A percentile compares a stretch with the other conserved stretches of the same genome.
These are phyloP conservation scores for Spathaspora girioi DNA, from an alignment of 805 yeast species.

Conservation along the genomic window DNA sequence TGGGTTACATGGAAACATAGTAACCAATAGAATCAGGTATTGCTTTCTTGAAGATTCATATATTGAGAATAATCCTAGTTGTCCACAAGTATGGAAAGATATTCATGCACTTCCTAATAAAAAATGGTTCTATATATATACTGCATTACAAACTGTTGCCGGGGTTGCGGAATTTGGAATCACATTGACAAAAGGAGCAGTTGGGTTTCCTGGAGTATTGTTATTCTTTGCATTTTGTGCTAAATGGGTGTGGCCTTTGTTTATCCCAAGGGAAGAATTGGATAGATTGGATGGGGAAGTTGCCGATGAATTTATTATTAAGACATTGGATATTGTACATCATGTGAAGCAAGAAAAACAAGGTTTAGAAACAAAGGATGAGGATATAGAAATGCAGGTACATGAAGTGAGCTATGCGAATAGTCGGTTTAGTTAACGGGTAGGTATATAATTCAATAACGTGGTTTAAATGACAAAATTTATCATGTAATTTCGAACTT, in stretches of 20 bases:
- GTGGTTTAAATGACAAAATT: no score
- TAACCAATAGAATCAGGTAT: constrained; percentile 60
- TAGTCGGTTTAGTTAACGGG: not conserved
- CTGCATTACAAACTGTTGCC: constrained; percentile 59
- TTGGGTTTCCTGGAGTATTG: constrained; percentile 88
- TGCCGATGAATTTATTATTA: constrained; percentile 53
- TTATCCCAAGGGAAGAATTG: constrained; percentile 63
- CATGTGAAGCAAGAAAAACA: constrained; percentile 4
- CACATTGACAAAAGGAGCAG: constrained; percentile 83
- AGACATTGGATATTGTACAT: constrained; percentile 32
- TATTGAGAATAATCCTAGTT: constrained; percentile 30
- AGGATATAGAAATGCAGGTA: constrained; percentile 1
- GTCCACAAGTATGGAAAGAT: constrained; percentile 31
- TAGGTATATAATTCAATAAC: not conserved
- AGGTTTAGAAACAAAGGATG: constrained; percentile 2
- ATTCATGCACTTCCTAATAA: constrained; percentile 24
- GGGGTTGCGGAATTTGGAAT: constrained; percentile 81
- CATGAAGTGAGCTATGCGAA: not conserved
- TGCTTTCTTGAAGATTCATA: constrained; percentile 54
- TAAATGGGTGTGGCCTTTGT: constrained; percentile 51
- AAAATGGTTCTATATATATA: constrained; percentile 54
- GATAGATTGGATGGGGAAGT: constrained; percentile 62
- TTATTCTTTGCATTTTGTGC: constrained; percentile 66
- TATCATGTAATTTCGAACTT: no score
- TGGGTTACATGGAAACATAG: constrained; percentile 66